Evolutionary conservation across 163 green algal genomes (phyloP), one percentile per base, ranked within the genome.

Genomic region (Scenedesmus sp.): DNA sequence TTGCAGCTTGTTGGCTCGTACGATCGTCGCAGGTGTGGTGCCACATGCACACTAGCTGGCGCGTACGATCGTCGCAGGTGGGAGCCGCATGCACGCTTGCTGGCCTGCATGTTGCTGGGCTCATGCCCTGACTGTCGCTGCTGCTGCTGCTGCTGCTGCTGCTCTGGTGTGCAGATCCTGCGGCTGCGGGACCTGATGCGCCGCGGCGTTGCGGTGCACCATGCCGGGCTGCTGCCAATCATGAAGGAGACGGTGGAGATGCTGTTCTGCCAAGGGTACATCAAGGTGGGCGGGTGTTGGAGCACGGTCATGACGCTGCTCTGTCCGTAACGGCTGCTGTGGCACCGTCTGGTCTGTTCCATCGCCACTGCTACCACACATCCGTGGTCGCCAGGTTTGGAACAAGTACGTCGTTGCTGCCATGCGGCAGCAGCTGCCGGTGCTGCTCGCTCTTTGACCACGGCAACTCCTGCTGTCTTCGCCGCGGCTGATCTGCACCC

Each of bases 161-260:
- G 7, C 18, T 26, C 2, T 1, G 24, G 42, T 33, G 30, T 56
- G 33, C 96, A 99, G 95, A 97, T 99, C 79, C 83, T 97, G 72
- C 93, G 97, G 0, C 92, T 99, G 84, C 93, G 95, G 18, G 96
- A 98, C 81, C 94, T 99, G 94, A 95, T 99, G 65, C 96, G 96
- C 44, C 93, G 97, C 0, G 98, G 98, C 43, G 91, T 99, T 30
- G 98, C 96, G 0, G 96, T 99, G 61, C 98, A 99, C 94, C 98
- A 99, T 87, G 97, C 98, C 30, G 97, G 98, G 26, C 94, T 99
- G 94, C 95, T 99, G 89, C 98, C 98, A 81, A 99, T 99, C 89
- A 95, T 99, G 85, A 99, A 99, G 93, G 98, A 99, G 93, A 96
- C 98, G n/a, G 98, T 99, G 83, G 98, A 99, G 95, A 99, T 99